phyloP scores from a whole-genome alignment of 805 yeast genomes.

The Hanseniaspora mollemarum region DNA sequence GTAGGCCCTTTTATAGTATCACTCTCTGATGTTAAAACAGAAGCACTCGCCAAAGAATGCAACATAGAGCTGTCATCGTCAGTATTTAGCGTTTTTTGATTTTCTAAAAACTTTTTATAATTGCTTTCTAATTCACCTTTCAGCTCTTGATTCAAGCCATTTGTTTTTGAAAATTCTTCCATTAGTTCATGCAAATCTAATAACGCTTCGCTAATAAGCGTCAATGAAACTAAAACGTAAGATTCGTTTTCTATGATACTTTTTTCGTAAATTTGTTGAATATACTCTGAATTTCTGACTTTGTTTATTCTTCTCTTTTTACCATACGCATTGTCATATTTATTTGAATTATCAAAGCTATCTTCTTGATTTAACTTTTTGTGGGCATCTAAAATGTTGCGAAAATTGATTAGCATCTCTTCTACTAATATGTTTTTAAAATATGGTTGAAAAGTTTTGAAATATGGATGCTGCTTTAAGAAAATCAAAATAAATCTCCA shows the following conservation, averaged over 20 bases:
- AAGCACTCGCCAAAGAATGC: constrained; percentile 78
- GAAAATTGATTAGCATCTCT: background rate
- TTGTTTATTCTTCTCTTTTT: background rate
- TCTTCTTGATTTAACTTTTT: background rate
- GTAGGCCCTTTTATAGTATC: background rate
- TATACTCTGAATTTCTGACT: background rate
- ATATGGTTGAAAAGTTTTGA: background rate
- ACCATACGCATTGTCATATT: background rate
- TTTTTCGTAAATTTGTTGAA: background rate
- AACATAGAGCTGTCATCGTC: constrained; percentile 27
- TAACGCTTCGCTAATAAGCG: background rate
- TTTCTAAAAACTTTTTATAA: constrained; percentile 42
- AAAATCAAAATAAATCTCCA: background rate
- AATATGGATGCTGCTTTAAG: background rate
- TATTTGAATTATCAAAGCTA: background rate
- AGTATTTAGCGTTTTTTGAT: constrained; percentile 44
- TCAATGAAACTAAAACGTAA: background rate
- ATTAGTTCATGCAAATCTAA: background rate
- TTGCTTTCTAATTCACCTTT: constrained; percentile 40
- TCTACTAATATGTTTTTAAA: background rate
- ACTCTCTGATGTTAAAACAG: constrained; percentile 63
- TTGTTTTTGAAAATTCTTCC: background rate
- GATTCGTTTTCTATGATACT: background rate
- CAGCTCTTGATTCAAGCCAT: constrained; percentile 41
- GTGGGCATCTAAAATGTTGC: background rate